Conservation (phyloP, 441 rosid genomes). For the Euphorbia corollata region DNA sequence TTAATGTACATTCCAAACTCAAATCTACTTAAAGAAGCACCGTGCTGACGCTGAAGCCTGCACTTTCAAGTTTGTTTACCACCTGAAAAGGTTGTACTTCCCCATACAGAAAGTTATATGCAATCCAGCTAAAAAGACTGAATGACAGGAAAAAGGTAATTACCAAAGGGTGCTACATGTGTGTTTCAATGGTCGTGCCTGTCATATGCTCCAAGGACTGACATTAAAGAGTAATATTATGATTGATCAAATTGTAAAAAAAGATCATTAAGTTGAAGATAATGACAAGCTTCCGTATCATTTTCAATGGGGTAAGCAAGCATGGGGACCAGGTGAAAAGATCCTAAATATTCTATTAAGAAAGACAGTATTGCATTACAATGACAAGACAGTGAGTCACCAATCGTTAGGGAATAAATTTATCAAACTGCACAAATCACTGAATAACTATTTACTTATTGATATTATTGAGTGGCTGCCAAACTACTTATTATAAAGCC, state of each 20-base stretch:
- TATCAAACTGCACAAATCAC: no score
- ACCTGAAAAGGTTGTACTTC: background rate
- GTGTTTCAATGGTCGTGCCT: background rate
- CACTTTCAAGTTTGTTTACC: constrained; percentile 6
- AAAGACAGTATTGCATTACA: background rate
- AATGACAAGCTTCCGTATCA: constrained; percentile 14
- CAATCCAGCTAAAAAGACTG: background rate
- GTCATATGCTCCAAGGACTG: background rate
- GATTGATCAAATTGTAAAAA: background rate
- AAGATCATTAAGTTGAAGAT: constrained; percentile 9
- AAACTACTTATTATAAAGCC: no score
- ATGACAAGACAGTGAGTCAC: constrained; percentile 10
- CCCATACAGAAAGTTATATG: background rate
- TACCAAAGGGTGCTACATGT: background rate
- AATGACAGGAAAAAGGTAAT: constrained; percentile 1
- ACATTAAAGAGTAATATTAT: background rate
- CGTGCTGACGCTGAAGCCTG: constrained; percentile 4
- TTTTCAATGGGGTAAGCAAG: background rate
- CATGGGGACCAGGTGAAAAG: constrained; percentile 13
- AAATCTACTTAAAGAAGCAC: background rate
- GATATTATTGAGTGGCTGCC: no score
- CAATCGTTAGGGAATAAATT: background rate
- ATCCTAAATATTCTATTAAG: background rate
- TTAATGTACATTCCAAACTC: background rate
- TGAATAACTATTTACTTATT: no score